Evolutionary conservation across 2,329 filamentous ascomycete species (phyloP), one percentile per base, ranked within the genome.

Genomic region (Penicillium crustosum): DNA sequence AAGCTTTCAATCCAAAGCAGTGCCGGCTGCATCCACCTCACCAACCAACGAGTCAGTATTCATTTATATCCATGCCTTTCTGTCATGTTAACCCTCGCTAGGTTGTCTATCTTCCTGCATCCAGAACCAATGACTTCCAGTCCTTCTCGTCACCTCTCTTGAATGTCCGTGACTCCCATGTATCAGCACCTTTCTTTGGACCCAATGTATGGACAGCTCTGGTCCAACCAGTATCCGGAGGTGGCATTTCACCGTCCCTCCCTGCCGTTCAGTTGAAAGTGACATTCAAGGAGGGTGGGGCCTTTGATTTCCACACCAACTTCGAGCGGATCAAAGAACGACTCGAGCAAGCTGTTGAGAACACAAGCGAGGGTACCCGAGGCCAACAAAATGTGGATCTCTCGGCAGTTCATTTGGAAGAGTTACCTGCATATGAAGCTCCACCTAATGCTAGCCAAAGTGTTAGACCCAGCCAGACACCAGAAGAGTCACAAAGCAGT

Each of bases 201-300:
- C 89, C 91, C 5, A 97, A 96, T 81, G 89, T 90, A 64, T 97
- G 93, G 93, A 86, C 86, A 55, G 89, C 89, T 25, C 79, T 88
- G 44, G 86, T 95, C 58, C 88, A 89, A 67, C 91, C 93, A 2
- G 90, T 96, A 25, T 79, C 88, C 1, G 90, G 90, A 36, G 94
- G 94, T 38, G 90, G 91, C 49, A 90, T 97, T 50, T 90, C 93
- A 0, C 77, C 88, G 6, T 81, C 88, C 23, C 83, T 91, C 61
- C 83, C 88, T 19, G 86, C 87, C 29, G 81, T 96, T 43, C 91
- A 94, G 68, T 75, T 96, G 64, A 92, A 90, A 72, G 83, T 97
- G 68, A 92, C 88, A 23, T 97, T 97, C 80, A 93, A 92, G 71
- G 93, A 97, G 61, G 93, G 93, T 43, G 93, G 93, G n/a, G 93